Conservation (phyloP, 345 rosid species). For the Microthlaspi erraticum region DNA sequence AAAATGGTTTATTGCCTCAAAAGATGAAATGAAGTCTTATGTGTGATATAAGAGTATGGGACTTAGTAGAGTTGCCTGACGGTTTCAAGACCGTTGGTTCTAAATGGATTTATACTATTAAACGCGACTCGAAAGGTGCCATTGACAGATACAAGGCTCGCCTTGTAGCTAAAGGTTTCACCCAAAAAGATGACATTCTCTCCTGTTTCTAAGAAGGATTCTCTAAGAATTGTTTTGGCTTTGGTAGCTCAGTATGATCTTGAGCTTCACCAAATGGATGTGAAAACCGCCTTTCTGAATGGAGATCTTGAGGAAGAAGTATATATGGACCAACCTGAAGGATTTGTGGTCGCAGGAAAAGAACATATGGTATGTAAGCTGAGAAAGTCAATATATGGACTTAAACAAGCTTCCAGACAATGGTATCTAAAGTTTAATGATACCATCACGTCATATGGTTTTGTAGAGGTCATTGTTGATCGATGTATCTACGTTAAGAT, state of each 20-base stretch:
- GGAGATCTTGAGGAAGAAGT: too few species aligned
- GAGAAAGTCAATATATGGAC: not conserved
- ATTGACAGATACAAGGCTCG: too few species aligned
- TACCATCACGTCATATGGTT: too few species aligned
- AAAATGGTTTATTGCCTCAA: not conserved
- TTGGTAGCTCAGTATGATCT: not conserved
- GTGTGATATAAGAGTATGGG: not conserved
- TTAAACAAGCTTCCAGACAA: not conserved
- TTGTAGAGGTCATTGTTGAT: too few species aligned
- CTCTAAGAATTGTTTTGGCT: not conserved
- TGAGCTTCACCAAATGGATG: not conserved
- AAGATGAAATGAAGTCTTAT: not conserved
- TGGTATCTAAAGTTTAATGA: too few species aligned
- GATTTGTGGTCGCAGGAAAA: not conserved
- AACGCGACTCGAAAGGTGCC: too few species aligned
- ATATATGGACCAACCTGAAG: not conserved
- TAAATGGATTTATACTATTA: too few species aligned
- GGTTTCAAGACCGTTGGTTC: too few species aligned
- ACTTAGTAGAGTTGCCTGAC: too few species aligned
- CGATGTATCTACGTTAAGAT: too few species aligned
- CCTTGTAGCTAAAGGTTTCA: not conserved
- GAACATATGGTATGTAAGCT: not conserved
- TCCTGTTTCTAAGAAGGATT: not conserved
- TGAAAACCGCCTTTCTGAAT: not conserved
- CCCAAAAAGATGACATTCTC: not conserved